phyloP scores from a whole-genome alignment of 352 stramenopile species.

The Globisporangium abappressorium region DNA sequence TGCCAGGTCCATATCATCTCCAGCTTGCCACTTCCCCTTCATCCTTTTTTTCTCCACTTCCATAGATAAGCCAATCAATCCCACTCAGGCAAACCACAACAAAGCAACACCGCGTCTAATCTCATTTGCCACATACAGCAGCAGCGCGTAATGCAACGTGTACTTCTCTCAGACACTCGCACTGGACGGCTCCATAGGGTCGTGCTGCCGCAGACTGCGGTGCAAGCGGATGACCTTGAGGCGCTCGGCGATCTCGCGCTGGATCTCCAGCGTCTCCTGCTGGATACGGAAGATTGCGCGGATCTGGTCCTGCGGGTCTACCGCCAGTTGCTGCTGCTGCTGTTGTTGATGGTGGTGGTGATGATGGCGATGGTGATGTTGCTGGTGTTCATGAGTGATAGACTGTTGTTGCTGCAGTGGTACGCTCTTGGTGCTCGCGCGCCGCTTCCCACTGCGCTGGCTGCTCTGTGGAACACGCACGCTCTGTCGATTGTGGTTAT shows the following conservation, averaged over 20 bases:
- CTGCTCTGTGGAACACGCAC: neutral
- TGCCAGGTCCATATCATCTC: neutral
- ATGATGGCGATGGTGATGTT: neutral
- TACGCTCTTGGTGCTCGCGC: neutral
- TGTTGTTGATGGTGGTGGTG: neutral
- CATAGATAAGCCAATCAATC: constrained; percentile 6
- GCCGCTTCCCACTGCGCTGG: neutral
- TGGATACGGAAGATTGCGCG: constrained; percentile 55
- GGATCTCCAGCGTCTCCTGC: constrained; percentile 47
- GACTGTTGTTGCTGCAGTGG: neutral
- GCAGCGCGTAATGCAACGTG: neutral
- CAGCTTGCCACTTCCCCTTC: neutral
- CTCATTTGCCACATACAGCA: neutral
- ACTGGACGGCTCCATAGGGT: constrained; percentile 55
- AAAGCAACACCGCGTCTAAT: neutral
- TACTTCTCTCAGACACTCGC: constrained; percentile 46
- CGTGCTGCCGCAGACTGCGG: constrained; percentile 34
- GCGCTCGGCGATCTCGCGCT: constrained; percentile 50
- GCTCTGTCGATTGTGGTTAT: constrained; percentile 9
- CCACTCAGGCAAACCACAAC: neutral
- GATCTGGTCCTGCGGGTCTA: constrained; percentile 39
- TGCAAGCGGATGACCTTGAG: constrained; percentile 36
- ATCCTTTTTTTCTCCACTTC: neutral
- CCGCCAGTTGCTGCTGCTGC: constrained; percentile 15
- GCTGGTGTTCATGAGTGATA: constrained; percentile 4